phyloP scores from a whole-genome alignment of 2,329 filamentous ascomycete species.

The Neurospora crassa region DNA sequence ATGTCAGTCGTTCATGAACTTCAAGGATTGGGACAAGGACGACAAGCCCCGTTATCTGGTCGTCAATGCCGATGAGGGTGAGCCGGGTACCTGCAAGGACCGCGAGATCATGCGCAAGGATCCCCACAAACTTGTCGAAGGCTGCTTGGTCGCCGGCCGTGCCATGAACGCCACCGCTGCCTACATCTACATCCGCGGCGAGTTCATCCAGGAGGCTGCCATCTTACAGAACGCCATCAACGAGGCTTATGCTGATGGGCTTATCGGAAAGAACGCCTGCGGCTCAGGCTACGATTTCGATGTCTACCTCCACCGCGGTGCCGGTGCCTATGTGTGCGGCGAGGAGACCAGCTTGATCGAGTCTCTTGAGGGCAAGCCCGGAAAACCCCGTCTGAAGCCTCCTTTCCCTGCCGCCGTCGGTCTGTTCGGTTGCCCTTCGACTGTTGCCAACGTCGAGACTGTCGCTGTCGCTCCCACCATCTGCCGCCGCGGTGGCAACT shows the following conservation, averaged over 20 bases:
- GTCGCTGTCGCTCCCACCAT: conserved; percentile 93
- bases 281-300: conserved; percentile 96
- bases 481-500: conserved; percentile 79
- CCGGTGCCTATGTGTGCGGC: conserved; percentile 94
- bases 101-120: conserved; percentile 99
- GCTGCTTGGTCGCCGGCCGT: conserved; percentile 88
- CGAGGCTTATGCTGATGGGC: conserved; percentile 87
- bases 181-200: conserved; percentile 98
- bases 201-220: conserved; percentile 93
- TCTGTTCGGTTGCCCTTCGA: conserved; percentile 95
- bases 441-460: conserved; percentile 97
- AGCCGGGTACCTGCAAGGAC: conserved; percentile 98
- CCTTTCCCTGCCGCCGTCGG: conserved; percentile 96
- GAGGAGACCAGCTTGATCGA: conserved; percentile 98
- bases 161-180: conserved; percentile 98
- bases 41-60: conserved; percentile 91
- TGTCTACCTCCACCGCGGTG: conserved; percentile 91
- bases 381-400: conserved; percentile 97
- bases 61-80: conserved; percentile 97
- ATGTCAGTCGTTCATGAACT: conserved; percentile 94
- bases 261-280: conserved; percentile 98
- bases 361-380: conserved; percentile 95
- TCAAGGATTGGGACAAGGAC: conserved; percentile 99
- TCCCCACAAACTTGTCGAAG: conserved; percentile 96
- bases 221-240: conserved; percentile 93